Conservation (phyloP, 768 basidiomycete species). For the Arthromyces matolae region DNA sequence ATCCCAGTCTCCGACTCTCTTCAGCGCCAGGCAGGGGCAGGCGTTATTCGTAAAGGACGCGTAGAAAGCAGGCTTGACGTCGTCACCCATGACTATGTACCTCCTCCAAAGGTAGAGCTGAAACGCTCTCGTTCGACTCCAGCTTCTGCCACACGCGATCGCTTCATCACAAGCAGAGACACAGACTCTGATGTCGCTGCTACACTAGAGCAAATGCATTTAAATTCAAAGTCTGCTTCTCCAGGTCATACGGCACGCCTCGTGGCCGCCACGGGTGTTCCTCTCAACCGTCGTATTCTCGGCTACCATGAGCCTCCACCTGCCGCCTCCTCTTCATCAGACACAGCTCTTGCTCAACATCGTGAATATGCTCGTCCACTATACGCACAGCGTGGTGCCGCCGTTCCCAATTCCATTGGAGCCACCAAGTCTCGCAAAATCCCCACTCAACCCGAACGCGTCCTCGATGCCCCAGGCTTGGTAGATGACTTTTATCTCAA, state of each 20-base stretch:
- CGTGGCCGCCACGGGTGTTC: constrained; percentile 70
- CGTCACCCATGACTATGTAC: constrained; percentile 72
- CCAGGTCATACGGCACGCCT: constrained; percentile 79
- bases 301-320: constrained; percentile 89
- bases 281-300: constrained; percentile 76
- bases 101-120: constrained; percentile 55
- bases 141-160: constrained; percentile 57
- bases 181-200: constrained; percentile 51
- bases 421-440: constrained; percentile 74
- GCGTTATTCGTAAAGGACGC: constrained; percentile 75
- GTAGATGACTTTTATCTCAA: constrained; percentile 98
- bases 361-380: constrained; percentile 75
- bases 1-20: constrained; percentile 51
- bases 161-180: constrained; percentile 67
- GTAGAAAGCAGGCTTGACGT: constrained; percentile 76
- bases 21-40: constrained; percentile 58
- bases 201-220: constrained; percentile 59
- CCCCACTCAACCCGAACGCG: constrained; percentile 84
- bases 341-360: constrained; percentile 70
- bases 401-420: constrained; percentile 61
- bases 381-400: constrained; percentile 61
- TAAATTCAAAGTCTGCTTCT: constrained; percentile 57
- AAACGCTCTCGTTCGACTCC: constrained; percentile 77
- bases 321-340: constrained; percentile 60
- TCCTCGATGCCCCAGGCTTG: constrained; percentile 92